phyloP scores from a whole-genome alignment of 2,329 filamentous ascomycete species.

The Sarocladium kiliense region DNA sequence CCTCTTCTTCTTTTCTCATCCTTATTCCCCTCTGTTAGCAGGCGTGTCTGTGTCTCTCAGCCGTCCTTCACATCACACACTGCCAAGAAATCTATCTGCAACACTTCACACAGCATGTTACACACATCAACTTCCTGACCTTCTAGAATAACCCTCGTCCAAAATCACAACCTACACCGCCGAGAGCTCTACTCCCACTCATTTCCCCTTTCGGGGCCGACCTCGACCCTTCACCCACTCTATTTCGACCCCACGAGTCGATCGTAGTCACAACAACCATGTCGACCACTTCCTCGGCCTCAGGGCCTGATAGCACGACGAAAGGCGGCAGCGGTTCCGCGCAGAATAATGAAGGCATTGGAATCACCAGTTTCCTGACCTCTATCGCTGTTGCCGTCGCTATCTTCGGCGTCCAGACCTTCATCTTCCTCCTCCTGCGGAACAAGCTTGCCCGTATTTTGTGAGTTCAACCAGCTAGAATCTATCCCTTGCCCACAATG shows the following conservation, averaged over 20 bases:
- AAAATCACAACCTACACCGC: background rate
- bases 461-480: constrained; percentile 40
- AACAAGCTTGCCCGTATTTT: constrained; percentile 80
- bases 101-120: constrained; percentile 2
- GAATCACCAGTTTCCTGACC: constrained; percentile 50
- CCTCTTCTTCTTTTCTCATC: background rate
- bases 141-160: background rate
- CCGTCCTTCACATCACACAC: background rate
- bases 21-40: background rate
- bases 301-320: background rate
- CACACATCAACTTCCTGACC: background rate
- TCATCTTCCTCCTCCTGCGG: constrained; percentile 71
- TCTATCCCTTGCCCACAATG: background rate
- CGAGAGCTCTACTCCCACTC: background rate
- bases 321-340: background rate
- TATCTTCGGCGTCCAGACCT: constrained; percentile 58
- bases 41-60: background rate
- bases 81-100: background rate
- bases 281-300: background rate
- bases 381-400: constrained; percentile 58
- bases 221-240: background rate
- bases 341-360: constrained; percentile 38
- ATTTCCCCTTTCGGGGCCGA: background rate
- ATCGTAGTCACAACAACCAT: background rate
- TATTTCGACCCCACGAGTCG: background rate